Percentiles rank a stretch among this genome's conserved stretches.
These are phyloP conservation scores for Solanum chiquidenum DNA, from an alignment of 257 asterid species.

Conservation along the genomic window DNA sequence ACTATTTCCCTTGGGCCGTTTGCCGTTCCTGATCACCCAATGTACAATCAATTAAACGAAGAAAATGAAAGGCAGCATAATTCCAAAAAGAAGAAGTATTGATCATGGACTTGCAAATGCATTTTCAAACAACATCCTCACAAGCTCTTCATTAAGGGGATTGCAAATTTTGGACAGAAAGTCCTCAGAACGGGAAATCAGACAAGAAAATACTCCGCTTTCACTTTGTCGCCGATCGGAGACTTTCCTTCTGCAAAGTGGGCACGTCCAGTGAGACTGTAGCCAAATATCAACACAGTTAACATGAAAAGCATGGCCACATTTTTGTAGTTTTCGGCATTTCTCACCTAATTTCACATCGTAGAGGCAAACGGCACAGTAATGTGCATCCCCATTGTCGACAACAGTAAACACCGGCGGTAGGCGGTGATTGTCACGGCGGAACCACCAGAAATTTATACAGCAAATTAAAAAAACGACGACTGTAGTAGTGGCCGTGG, in stretches of 20 bases:
- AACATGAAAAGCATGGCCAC: conserved; percentile 27
- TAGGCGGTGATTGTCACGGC: not conserved
- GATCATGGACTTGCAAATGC: not conserved
- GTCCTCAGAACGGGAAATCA: not conserved
- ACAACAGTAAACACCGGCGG: not conserved
- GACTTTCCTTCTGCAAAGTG: conserved; percentile 22
- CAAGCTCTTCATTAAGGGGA: not conserved
- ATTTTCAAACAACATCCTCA: not conserved
- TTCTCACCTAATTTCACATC: conserved; percentile 20
- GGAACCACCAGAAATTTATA: not conserved
- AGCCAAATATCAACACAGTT: conserved; percentile 31
- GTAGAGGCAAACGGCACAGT: conserved; percentile 25
- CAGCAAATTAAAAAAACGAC: not conserved
- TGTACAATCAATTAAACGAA: not conserved
- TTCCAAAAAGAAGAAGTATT: not conserved
- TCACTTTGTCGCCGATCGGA: not conserved
- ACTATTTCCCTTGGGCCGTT: not conserved
- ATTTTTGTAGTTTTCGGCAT: conserved; percentile 22
- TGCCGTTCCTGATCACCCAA: not conserved
- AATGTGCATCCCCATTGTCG: not conserved
- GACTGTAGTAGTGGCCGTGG: conserved; percentile 1
- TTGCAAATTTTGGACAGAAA: not conserved
- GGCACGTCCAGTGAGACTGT: conserved; percentile 23
- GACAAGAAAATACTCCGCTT: not conserved
- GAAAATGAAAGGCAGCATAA: not conserved